Conservation (phyloP, 352 stramenopile genomes). For the Blastocystis sp. region DNA sequence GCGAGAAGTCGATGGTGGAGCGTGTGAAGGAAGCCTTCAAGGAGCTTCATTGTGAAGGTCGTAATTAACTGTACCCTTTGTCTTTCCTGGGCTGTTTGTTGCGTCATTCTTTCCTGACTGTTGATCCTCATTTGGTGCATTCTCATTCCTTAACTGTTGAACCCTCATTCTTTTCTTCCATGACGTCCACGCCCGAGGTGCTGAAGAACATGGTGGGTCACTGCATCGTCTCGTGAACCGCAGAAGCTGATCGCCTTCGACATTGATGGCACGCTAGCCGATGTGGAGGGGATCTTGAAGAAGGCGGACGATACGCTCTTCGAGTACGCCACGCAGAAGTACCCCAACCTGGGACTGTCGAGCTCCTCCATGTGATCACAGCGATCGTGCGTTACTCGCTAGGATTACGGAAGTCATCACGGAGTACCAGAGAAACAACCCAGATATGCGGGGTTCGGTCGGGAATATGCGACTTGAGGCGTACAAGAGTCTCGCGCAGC, state of each 20-base stretch:
- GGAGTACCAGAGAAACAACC: neutral
- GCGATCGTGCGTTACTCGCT: neutral
- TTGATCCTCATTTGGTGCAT: no score
- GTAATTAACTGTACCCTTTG: constrained; percentile 49
- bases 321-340: constrained; percentile 8
- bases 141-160: no score
- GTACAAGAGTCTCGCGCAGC: neutral
- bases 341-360: constrained; percentile 5
- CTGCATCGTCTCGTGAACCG: neutral
- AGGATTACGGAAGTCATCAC: constrained; percentile 20
- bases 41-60: constrained; percentile 80
- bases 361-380: neutral
- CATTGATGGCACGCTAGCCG: constrained; percentile 54
- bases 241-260: constrained; percentile 61
- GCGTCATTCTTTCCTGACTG: no score
- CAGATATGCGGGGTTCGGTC: neutral
- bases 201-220: neutral
- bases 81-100: neutral
- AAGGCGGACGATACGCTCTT: constrained; percentile 7
- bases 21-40: constrained; percentile 88
- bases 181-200: neutral
- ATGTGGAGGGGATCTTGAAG: constrained; percentile 9
- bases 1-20: constrained; percentile 90
- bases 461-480: neutral
- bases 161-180: no score